Conservation (phyloP, 2,329 filamentous ascomycete genomes). For the Aureobasidium zeae region DNA sequence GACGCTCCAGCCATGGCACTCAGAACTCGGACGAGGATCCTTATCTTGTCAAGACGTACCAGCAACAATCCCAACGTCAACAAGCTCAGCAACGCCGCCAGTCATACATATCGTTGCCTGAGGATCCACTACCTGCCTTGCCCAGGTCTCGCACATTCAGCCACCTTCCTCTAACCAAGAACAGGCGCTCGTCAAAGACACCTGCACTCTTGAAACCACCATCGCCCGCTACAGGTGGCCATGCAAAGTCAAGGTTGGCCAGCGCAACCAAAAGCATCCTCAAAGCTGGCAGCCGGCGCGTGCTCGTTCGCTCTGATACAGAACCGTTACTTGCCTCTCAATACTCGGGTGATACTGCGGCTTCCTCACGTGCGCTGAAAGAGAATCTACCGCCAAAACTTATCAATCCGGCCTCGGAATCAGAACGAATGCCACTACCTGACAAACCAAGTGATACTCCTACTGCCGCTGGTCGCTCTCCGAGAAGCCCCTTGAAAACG, state of each 20-base stretch:
- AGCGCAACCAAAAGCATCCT: slow-evolving; percentile 16
- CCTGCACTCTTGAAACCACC: background rate
- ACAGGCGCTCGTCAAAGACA: background rate
- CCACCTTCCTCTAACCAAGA: slow-evolving; percentile 26
- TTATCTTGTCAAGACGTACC: slow-evolving; percentile 21
- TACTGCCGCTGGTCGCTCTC: background rate
- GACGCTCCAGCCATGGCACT: slow-evolving; percentile 22
- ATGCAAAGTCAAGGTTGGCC: slow-evolving; percentile 12
- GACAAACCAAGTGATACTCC: too few species aligned
- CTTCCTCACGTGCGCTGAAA: slow-evolving; percentile 25
- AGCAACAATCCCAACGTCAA: slow-evolving; percentile 20
- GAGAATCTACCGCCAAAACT: slow-evolving; percentile 27
- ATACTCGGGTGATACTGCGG: slow-evolving; percentile 12
- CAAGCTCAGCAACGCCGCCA: slow-evolving; percentile 19
- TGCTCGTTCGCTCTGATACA: slow-evolving; percentile 26
- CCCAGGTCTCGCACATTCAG: slow-evolving; percentile 30
- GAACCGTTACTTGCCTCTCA: slow-evolving; percentile 25
- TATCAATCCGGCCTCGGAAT: slow-evolving; percentile 16
- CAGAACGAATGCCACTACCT: background rate
- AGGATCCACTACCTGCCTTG: slow-evolving; percentile 27
- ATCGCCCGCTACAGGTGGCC: background rate
- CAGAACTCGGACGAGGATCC: slow-evolving; percentile 5
- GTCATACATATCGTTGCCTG: slow-evolving; percentile 27
- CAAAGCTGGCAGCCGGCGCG: slow-evolving; percentile 1
- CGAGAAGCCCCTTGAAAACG: background rate